These are phyloP conservation scores for Aspergillus affinis DNA, from an alignment of 495 filamentous ascomycete species.

Conservation along the genomic window DNA sequence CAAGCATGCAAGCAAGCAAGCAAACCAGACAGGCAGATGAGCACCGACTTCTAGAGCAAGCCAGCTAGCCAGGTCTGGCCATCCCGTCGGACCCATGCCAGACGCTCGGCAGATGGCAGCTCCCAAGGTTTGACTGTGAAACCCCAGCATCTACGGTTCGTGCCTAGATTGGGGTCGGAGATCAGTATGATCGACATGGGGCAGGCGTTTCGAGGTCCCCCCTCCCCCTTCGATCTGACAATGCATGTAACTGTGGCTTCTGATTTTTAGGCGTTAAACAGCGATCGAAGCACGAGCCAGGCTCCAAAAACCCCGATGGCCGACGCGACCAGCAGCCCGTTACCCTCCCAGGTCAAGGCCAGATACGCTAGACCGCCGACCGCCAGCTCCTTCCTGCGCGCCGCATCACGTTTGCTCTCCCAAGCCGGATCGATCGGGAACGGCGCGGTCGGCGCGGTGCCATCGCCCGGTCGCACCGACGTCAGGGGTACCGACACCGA, in stretches of 20 bases:
- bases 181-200: conserved; percentile 13
- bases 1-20: neutral
- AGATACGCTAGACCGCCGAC: conserved; percentile 58
- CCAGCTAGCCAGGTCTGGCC: neutral
- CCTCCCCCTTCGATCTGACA: conserved; percentile 7
- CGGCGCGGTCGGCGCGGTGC: conserved; percentile 37
- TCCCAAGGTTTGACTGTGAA: conserved; percentile 8
- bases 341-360: conserved; percentile 61
- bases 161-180: conserved; percentile 2
- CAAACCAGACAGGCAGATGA: no score
- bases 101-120: neutral
- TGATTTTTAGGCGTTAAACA: conserved; percentile 18
- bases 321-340: conserved; percentile 45
- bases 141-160: conserved; percentile 9
- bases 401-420: conserved; percentile 46
- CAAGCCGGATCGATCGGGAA: conserved; percentile 56
- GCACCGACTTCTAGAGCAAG: no score
- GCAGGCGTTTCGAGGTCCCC: conserved; percentile 6
- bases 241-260: conserved; percentile 8
- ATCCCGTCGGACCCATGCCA: neutral
- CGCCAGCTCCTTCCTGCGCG: conserved; percentile 56
- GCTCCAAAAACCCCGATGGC: conserved; percentile 43
- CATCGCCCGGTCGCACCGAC: conserved; percentile 27
- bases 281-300: conserved; percentile 45
- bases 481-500: conserved; percentile 57